These are phyloP conservation scores for Saccharomycopsis amapae DNA, from an alignment of 805 yeast genomes.

Conservation along the genomic window DNA sequence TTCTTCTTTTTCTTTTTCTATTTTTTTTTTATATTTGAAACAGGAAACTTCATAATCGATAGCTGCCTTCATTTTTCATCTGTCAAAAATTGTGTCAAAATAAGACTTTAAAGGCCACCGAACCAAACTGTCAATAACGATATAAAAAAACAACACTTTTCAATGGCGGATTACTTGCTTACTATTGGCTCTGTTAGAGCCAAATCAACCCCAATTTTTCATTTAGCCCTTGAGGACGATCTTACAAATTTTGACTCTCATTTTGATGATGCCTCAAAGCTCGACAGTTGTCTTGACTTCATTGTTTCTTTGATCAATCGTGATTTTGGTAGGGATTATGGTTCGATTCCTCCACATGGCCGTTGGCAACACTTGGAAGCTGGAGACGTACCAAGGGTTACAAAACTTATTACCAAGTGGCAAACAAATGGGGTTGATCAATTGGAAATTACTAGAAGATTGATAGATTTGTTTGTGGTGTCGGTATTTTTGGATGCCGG, in stretches of 20 bases:
- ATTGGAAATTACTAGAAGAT: conserved; percentile 43
- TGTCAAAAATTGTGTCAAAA: no score
- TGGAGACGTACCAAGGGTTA: conserved; percentile 37
- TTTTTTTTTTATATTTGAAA: no score
- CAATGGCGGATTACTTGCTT: conserved; percentile 31
- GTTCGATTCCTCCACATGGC: conserved; percentile 56
- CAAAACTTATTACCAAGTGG: conserved; percentile 36
- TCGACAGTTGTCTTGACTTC: conserved; percentile 39
- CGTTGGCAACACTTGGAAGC: conserved; percentile 61
- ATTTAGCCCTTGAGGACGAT: conserved; percentile 32
- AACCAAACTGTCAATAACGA: no score
- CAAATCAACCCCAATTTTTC: conserved; percentile 38
- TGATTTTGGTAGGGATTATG: conserved; percentile 39
- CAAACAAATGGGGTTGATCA: conserved; percentile 26
- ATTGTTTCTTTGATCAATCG: conserved; percentile 38
- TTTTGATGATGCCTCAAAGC: conserved; percentile 26
- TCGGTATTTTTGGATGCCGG: conserved; percentile 64
- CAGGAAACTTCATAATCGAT: no score
- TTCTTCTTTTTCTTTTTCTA: no score
- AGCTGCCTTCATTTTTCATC: no score
- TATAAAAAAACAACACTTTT: no score
- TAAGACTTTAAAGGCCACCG: no score
- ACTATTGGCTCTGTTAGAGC: conserved; percentile 53
- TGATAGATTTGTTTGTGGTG: conserved; percentile 51
- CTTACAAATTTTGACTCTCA: conserved; percentile 42